Evolutionary conservation across 2,329 filamentous ascomycete species (phyloP).

Genomic region (Hymenoscyphus albidus): DNA sequence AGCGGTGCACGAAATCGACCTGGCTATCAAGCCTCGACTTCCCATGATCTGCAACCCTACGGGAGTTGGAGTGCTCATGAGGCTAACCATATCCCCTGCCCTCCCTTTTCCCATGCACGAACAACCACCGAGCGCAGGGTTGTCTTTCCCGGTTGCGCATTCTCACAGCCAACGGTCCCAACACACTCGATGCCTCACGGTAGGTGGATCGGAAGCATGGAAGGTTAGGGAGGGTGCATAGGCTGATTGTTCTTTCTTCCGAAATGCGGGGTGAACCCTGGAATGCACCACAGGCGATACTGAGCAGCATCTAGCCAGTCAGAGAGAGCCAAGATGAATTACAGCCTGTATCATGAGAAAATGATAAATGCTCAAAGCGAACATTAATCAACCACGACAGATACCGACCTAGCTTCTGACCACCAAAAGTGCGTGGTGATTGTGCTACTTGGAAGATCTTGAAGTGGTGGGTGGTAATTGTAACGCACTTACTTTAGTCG

Average conservation of each 20-base stretch:
- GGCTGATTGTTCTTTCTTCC: constrained; percentile 6
- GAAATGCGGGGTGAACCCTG: constrained; percentile 10
- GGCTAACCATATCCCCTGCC: background rate
- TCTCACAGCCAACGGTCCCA: constrained; percentile 6
- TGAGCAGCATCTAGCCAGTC: background rate
- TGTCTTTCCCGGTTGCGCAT: constrained; percentile 1
- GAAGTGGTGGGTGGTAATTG: background rate
- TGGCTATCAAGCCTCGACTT: background rate
- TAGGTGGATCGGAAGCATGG: constrained; percentile 7
- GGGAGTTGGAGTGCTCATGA: background rate
- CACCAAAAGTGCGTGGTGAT: background rate
- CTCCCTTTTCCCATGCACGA: background rate
- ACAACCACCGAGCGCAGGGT: background rate
- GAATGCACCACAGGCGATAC: too few relatives aligned
- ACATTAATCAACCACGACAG: background rate
- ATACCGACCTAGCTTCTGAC: background rate
- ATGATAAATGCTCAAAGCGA: constrained; percentile 11
- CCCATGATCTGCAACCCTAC: background rate
- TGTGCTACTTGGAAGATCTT: background rate
- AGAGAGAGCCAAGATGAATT: background rate
- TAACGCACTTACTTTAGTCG: background rate
- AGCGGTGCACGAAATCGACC: background rate
- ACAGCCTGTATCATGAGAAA: background rate
- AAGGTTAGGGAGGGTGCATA: constrained; percentile 1
- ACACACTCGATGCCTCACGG: constrained; percentile 13